Percentiles rank a stretch among this genome's conserved stretches.
These are phyloP conservation scores for Phylloporus sp. DNA, from an alignment of 768 basidiomycete species.

Conservation along the genomic window DNA sequence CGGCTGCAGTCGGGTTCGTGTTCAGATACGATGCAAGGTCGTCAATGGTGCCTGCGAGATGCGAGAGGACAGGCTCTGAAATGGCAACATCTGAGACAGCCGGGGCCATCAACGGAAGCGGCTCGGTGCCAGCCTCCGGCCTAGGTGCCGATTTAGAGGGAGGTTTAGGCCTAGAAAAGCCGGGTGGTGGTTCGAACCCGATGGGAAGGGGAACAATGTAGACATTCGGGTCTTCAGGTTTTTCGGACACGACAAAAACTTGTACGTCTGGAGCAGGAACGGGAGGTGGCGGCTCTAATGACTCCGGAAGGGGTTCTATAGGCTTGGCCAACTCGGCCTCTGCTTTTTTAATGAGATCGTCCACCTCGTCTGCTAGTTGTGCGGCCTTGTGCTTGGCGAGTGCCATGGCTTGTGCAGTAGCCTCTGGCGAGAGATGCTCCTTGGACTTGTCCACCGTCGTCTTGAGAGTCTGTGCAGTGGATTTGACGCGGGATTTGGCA, in stretches of 20 bases:
- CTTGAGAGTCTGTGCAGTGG: constrained; percentile 42
- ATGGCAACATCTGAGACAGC: constrained; percentile 64
- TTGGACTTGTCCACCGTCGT: constrained; percentile 41
- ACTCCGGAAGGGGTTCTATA: constrained; percentile 23
- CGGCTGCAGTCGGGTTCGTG: constrained; percentile 61
- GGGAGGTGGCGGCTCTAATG: constrained; percentile 21
- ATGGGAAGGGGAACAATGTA: constrained; percentile 81
- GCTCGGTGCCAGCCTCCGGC: constrained; percentile 24
- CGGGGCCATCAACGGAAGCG: constrained; percentile 79
- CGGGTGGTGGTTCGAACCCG: constrained; percentile 92
- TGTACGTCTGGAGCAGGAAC: constrained; percentile 24
- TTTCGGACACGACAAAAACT: constrained; percentile 23
- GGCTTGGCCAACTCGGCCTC: constrained; percentile 64
- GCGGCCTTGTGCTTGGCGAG: constrained; percentile 42
- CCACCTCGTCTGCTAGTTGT: constrained; percentile 59
- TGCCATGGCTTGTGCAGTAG: constrained; percentile 36
- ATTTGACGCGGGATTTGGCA: constrained; percentile 43
- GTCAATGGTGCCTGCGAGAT: constrained; percentile 92
- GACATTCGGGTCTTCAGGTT: constrained; percentile 26
- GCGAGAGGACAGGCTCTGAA: constrained; percentile 89
- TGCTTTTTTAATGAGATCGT: constrained; percentile 65
- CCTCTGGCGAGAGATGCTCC: constrained; percentile 26
- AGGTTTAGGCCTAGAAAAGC: constrained; percentile 64
- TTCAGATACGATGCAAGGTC: constrained; percentile 81
- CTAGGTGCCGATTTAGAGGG: constrained; percentile 34